phyloP scores from a whole-genome alignment of 345 rosid species.

The Gossypium raimondii region DNA sequence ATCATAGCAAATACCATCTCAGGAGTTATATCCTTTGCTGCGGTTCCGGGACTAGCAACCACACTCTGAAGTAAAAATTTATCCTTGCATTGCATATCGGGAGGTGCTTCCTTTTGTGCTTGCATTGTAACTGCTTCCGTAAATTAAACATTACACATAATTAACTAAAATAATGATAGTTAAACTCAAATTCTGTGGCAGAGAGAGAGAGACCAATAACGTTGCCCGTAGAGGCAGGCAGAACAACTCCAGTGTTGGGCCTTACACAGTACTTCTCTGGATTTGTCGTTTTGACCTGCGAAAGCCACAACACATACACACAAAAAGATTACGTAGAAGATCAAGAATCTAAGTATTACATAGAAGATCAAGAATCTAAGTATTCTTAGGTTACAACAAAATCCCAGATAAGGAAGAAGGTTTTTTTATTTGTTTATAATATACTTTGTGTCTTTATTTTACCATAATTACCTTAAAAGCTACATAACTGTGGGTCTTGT shows the following conservation, averaged over 20 bases:
- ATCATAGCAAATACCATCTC: conserved; percentile 52
- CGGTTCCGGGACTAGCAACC: conserved; percentile 47
- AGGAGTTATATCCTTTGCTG: conserved; percentile 56
- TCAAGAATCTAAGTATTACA: not conserved
- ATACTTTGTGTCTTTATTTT: not conserved
- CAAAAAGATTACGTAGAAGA: not conserved
- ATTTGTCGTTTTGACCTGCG: conserved; percentile 80
- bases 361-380: not conserved
- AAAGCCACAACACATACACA: conserved; percentile 15
- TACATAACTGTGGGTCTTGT: not conserved
- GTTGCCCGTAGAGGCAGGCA: conserved; percentile 69
- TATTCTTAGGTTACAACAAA: not conserved
- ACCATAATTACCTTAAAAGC: conserved; percentile 57
- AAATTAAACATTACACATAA: not conserved
- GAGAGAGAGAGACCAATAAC: conserved; percentile 47
- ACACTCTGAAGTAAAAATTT: conserved; percentile 82
- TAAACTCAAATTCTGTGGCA: conserved; percentile 6
- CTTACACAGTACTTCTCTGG: conserved; percentile 86
- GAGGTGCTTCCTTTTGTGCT: conserved; percentile 81
- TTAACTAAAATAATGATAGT: not conserved
- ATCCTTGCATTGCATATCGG: conserved; percentile 85
- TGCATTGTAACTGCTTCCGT: conserved; percentile 73
- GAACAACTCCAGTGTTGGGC: conserved; percentile 79
- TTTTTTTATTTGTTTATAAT: too few species aligned
- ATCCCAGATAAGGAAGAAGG: not conserved